Evolutionary conservation across 208 protist genomes (phyloP).

Genomic region (Tritrichomonas musculus): DNA sequence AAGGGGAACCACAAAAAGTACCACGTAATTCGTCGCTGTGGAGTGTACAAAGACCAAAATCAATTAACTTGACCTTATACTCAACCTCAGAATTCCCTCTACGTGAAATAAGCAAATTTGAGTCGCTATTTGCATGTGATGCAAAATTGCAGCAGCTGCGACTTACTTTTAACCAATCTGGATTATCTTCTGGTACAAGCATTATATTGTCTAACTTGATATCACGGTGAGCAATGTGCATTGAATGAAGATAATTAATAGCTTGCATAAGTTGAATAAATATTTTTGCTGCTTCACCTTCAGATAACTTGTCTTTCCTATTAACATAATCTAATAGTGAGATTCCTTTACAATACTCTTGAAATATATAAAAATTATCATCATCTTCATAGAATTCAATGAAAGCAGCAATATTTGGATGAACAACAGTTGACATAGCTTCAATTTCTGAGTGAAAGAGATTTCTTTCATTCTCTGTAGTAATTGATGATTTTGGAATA

Average conservation of each 20-base stretch:
- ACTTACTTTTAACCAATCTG: too few species aligned
- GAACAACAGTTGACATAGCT: not conserved
- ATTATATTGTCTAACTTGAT: not conserved
- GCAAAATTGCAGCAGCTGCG: too few species aligned
- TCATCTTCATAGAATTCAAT: not conserved
- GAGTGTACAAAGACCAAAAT: not conserved
- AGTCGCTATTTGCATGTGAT: too few species aligned
- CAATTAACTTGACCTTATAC: not conserved
- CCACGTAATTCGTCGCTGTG: not conserved
- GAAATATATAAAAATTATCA: not conserved
- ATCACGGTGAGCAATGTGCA: not conserved
- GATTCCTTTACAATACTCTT: not conserved
- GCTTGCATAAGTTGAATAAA: not conserved
- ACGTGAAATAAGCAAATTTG: too few species aligned
- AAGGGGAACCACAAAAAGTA: not conserved
- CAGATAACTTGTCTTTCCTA: not conserved
- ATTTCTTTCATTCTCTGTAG: too few species aligned
- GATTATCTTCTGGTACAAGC: not conserved
- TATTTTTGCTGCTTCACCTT: not conserved
- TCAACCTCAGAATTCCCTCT: too few species aligned
- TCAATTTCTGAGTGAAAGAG: too few species aligned
- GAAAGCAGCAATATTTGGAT: not conserved
- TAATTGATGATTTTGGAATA: too few species aligned
- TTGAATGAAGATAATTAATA: not conserved
- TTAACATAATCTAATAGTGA: not conserved